phyloP scores from a whole-genome alignment of 2,329 filamentous ascomycete genomes.

The Xenoacremonium recifei region DNA sequence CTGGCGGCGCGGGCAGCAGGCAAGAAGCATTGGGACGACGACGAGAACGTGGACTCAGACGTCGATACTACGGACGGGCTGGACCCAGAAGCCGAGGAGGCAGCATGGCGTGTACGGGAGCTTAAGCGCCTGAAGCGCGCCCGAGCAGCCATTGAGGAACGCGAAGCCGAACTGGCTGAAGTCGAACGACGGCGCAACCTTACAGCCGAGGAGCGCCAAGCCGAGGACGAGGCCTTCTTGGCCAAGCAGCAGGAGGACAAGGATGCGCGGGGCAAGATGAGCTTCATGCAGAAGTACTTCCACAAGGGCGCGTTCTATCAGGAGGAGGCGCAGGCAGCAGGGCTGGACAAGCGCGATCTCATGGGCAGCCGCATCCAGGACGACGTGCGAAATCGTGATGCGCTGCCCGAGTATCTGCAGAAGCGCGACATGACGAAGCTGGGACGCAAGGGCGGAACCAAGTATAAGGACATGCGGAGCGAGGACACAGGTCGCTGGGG shows the following conservation, averaged over 20 bases:
- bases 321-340: slow-evolving; percentile 72
- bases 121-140: slow-evolving; percentile 85
- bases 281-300: slow-evolving; percentile 93
- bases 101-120: slow-evolving; percentile 92
- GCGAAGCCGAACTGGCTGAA: slow-evolving; percentile 84
- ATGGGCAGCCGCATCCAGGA: slow-evolving; percentile 84
- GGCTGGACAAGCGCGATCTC: slow-evolving; percentile 76
- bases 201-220: slow-evolving; percentile 79
- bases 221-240: slow-evolving; percentile 79
- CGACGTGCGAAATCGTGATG: slow-evolving; percentile 77
- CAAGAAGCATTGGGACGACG: slow-evolving; percentile 85
- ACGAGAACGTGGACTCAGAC: slow-evolving; percentile 66
- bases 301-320: slow-evolving; percentile 97
- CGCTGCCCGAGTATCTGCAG: slow-evolving; percentile 88
- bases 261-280: slow-evolving; percentile 74
- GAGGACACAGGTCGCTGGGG: slow-evolving; percentile 94
- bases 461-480: slow-evolving; percentile 81
- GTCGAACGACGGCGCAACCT: slow-evolving; percentile 85
- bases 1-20: slow-evolving; percentile 70
- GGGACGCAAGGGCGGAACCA: slow-evolving; percentile 86
- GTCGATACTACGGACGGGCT: slow-evolving; percentile 87
- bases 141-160: slow-evolving; percentile 77
- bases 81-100: slow-evolving; percentile 83
- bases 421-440: slow-evolving; percentile 91
- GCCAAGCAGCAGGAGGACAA: slow-evolving; percentile 79